Conservation (phyloP, 805 yeast species). For the Starmerella sirachaensis region DNA sequence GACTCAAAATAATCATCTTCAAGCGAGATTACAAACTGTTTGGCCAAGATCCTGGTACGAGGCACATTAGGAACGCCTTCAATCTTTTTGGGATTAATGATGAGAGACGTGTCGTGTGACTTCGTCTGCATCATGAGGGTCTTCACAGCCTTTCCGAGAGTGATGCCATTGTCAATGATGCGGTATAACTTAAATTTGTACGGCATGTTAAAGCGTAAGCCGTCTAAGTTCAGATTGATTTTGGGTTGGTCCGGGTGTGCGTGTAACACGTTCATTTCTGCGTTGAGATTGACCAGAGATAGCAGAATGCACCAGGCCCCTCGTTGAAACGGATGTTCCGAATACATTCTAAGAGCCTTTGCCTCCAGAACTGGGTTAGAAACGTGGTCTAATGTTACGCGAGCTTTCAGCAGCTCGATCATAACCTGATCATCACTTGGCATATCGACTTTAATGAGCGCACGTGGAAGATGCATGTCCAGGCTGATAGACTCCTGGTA, state of each 20-base stretch:
- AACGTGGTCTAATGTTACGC: constrained; percentile 18
- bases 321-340: constrained; percentile 37
- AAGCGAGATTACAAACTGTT: constrained; percentile 47
- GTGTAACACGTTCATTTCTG: constrained; percentile 16
- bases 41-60: constrained; percentile 41
- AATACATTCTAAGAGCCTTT: constrained; percentile 36
- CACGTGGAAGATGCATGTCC: constrained; percentile 9
- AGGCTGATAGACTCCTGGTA: constrained; percentile 3
- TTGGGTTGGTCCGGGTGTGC: constrained; percentile 11
- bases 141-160: constrained; percentile 51
- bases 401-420: constrained; percentile 32
- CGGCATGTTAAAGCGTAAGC: constrained; percentile 40
- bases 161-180: constrained; percentile 66
- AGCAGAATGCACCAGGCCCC: constrained; percentile 31
- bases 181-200: constrained; percentile 62
- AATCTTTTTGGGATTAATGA: constrained; percentile 23
- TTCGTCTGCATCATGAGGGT: constrained; percentile 34
- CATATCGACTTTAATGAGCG: constrained; percentile 31
- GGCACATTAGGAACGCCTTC: constrained; percentile 30
- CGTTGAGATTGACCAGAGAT: constrained; percentile 23
- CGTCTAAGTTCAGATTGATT: constrained; percentile 25
- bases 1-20: constrained; percentile 89
- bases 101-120: constrained; percentile 20
- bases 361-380: constrained; percentile 28
- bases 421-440: constrained; percentile 39